Conservation (phyloP, 345 rosid genomes). For the Theobroma cacao region DNA sequence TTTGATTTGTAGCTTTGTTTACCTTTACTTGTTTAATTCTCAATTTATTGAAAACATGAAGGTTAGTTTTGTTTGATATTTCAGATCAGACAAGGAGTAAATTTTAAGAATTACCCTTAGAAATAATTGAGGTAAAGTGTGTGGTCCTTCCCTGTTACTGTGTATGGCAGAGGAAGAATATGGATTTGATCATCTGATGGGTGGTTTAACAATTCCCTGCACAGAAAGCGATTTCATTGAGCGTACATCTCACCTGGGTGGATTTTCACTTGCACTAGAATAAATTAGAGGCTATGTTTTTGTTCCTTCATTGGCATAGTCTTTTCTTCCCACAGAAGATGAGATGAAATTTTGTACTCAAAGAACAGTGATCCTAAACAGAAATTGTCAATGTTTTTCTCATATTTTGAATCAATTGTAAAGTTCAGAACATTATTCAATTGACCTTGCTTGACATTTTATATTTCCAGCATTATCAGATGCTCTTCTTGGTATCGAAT, state of each 20-base stretch:
- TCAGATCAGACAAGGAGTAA: neutral
- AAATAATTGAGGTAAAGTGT: neutral
- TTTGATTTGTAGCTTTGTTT: neutral
- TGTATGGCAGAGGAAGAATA: slow-evolving; percentile 34
- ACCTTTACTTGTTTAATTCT: neutral
- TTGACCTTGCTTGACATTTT: neutral
- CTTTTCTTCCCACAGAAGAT: neutral
- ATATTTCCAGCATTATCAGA: too few relatives aligned
- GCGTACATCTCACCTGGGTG: neutral
- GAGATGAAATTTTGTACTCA: neutral
- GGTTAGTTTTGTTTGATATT: neutral
- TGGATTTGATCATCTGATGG: slow-evolving; percentile 39
- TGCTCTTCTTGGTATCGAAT: too few relatives aligned
- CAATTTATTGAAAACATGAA: neutral
- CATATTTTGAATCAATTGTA: neutral
- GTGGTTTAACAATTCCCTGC: slow-evolving; percentile 39
- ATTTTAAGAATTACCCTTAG: neutral
- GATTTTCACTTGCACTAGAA: neutral
- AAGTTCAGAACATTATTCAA: neutral
- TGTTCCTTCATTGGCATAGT: neutral
- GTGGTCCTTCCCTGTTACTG: slow-evolving; percentile 14
- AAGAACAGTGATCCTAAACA: neutral
- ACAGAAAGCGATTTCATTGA: slow-evolving; percentile 25
- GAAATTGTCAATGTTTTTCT: neutral
- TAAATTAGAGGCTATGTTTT: neutral